These are phyloP conservation scores for Aquilaria sinensis DNA, from an alignment of 345 rosid genomes.

Conservation along the genomic window DNA sequence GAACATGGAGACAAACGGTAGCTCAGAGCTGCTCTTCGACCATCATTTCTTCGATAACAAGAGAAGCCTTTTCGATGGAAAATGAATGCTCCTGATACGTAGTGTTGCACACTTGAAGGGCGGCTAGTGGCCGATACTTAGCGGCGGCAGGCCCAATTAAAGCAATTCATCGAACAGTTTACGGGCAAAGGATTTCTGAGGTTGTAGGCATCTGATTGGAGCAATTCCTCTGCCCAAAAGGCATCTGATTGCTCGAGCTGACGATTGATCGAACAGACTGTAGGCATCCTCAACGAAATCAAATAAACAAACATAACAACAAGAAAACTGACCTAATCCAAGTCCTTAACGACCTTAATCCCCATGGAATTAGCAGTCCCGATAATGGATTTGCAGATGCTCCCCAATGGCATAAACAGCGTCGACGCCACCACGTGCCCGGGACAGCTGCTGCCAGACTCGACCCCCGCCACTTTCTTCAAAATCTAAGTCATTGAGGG, in stretches of 20 bases:
- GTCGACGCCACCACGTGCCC: conserved; percentile 73
- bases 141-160: conserved; percentile 4
- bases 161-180: too few relatives aligned
- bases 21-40: conserved; percentile 86
- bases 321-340: conserved; percentile 30
- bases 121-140: conserved; percentile 20
- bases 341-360: conserved; percentile 70
- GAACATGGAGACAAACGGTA: conserved; percentile 76
- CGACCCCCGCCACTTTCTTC: conserved; percentile 86
- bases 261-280: conserved; percentile 4
- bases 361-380: conserved; percentile 89
- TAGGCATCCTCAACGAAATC: neutral
- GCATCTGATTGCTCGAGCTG: neutral
- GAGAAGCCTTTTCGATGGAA: conserved; percentile 43
- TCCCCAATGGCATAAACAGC: conserved; percentile 68
- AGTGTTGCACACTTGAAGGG: conserved; percentile 28
- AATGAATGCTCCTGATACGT: conserved; percentile 8
- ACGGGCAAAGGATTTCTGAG: too few relatives aligned
- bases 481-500: conserved; percentile 82
- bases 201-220: too few relatives aligned
- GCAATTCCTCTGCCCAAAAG: too few relatives aligned
- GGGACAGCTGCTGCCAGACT: conserved; percentile 64
- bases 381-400: conserved; percentile 71
- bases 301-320: neutral
- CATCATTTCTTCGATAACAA: conserved; percentile 46